Evolutionary conservation across 192 early-diverging fungal genomes (phyloP).

Genomic region (Mortierella antarctica): DNA sequence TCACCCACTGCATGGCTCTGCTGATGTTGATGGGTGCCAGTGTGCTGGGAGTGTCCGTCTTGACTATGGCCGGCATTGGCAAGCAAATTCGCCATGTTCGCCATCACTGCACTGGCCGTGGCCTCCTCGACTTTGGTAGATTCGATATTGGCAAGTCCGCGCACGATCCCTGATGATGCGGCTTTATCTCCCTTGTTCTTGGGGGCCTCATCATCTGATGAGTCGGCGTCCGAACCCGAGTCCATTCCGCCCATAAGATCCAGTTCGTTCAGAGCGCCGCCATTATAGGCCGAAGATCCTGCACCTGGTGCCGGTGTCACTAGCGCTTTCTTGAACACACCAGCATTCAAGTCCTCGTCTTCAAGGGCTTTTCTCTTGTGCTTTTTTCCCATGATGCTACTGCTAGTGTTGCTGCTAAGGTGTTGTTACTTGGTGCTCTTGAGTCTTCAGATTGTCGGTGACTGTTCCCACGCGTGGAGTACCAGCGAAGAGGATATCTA

Average conservation of each 20-base stretch:
- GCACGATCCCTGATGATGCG: not conserved
- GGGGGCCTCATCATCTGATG: conserved; percentile 18
- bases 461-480: too few species aligned
- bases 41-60: too few species aligned
- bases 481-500: too few species aligned
- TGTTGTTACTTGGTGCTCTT: too few species aligned
- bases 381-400: too few species aligned
- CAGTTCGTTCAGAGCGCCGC: not conserved
- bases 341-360: conserved; percentile 8
- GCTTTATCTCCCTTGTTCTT: not conserved
- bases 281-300: not conserved
- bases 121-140: not conserved
- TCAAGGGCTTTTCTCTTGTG: not conserved
- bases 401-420: too few species aligned
- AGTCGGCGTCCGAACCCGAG: conserved; percentile 10
- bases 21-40: not conserved
- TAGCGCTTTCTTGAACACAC: conserved; percentile 28
- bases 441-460: too few species aligned
- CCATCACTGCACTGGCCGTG: too few species aligned
- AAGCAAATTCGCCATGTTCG: too few species aligned
- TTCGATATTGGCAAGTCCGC: not conserved
- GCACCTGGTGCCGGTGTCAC: conserved; percentile 1
- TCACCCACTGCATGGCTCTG: not conserved
- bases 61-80: too few species aligned
- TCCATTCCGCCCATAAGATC: not conserved